These are phyloP conservation scores for Hydrangea macrophylla DNA, from an alignment of 148 eudicot species.

Conservation along the genomic window DNA sequence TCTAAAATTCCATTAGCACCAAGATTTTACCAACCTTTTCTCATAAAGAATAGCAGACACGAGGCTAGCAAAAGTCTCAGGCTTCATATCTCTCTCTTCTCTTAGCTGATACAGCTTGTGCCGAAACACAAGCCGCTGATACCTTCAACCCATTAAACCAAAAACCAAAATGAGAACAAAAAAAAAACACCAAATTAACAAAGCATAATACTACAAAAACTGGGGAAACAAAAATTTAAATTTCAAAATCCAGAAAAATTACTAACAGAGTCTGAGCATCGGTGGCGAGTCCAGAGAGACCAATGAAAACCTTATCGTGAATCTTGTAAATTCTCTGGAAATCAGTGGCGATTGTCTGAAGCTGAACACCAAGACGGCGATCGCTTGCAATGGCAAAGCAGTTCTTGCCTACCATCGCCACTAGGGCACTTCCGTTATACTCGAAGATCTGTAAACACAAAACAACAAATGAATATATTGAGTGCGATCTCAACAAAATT, in stretches of 20 bases:
- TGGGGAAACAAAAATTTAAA: background rate
- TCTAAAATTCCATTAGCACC: too few relatives aligned
- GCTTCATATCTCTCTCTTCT: conserved; percentile 98
- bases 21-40: conserved; percentile 63
- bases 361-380: conserved; percentile 90
- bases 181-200: background rate
- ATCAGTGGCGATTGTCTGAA: conserved; percentile 90
- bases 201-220: background rate
- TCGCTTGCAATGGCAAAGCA: conserved; percentile 93
- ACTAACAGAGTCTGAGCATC: conserved; percentile 85
- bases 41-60: conserved; percentile 95
- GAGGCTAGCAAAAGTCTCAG: conserved; percentile 93
- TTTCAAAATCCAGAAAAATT: background rate
- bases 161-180: background rate
- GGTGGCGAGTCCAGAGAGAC: conserved; percentile 82
- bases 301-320: conserved; percentile 73
- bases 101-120: conserved; percentile 89
- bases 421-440: conserved; percentile 94
- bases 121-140: conserved; percentile 77
- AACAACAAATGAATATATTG: background rate
- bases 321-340: conserved; percentile 75
- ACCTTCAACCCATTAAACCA: conserved; percentile 37
- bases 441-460: conserved; percentile 70
- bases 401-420: conserved; percentile 97
- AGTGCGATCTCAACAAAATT: background rate